Percentiles rank a stretch among this genome's conserved stretches.
Conservation (phyloP, 1,139 yeast genomes). For the Suzukiozyma palmioleophila region DNA sequence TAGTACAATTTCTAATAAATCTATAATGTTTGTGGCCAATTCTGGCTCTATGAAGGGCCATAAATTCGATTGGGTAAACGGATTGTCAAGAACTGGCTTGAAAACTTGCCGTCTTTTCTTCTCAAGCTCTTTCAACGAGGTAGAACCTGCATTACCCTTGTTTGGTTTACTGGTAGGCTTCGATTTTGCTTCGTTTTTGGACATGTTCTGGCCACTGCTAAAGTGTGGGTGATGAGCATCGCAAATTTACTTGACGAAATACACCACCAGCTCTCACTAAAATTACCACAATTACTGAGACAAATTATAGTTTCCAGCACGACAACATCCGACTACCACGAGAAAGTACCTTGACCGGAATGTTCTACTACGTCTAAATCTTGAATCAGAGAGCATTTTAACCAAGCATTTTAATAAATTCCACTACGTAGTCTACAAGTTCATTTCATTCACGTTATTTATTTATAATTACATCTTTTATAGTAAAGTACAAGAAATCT, state of each 20-base stretch:
- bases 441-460: neutral
- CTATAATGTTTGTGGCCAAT: conserved; percentile 33
- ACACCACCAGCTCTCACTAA: too few species aligned
- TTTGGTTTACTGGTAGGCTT: neutral
- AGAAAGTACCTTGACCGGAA: too few species aligned
- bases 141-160: conserved; percentile 6
- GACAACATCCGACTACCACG: too few species aligned
- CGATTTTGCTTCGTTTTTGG: neutral
- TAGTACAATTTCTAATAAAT: conserved; percentile 35
- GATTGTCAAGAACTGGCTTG: conserved; percentile 59
- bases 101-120: conserved; percentile 48
- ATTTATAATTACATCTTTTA: conserved; percentile 1
- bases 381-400: too few species aligned
- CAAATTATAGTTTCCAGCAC: too few species aligned
- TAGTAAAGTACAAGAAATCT: conserved; percentile 1
- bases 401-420: too few species aligned
- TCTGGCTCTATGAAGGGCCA: conserved; percentile 51
- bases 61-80: conserved; percentile 43
- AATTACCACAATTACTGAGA: too few species aligned
- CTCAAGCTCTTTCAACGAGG: conserved; percentile 40
- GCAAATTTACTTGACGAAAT: neutral
- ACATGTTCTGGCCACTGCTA: neutral
- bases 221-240: neutral
- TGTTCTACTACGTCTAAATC: too few species aligned
- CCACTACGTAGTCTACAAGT: too few species aligned